These are phyloP conservation scores for Pisolithus microcarpus DNA, from an alignment of 768 basidiomycete species.

Conservation along the genomic window DNA sequence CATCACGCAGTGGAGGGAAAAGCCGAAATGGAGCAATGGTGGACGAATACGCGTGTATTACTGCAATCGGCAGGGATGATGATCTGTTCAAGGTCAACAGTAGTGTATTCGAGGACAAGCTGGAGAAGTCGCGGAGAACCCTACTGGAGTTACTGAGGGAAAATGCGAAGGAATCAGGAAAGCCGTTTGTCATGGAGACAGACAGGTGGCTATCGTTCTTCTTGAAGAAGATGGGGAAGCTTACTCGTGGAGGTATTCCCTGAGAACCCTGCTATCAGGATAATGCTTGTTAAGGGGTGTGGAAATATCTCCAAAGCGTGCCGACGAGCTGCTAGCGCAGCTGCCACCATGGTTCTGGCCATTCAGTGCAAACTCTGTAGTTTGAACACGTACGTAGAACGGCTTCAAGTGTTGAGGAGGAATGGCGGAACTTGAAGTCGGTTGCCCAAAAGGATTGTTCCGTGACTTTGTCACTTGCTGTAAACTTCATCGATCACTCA, in stretches of 20 bases:
- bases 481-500: too few relatives aligned
- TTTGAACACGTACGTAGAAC: too few relatives aligned
- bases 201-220: conserved; percentile 1
- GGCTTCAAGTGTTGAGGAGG: too few relatives aligned
- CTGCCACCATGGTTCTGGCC: too few relatives aligned
- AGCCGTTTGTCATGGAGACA: conserved; percentile 1
- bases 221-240: background rate
- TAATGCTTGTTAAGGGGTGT: background rate
- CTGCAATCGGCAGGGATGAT: conserved; percentile 1
- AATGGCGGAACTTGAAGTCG: too few relatives aligned
- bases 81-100: too few relatives aligned
- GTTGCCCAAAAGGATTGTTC: too few relatives aligned
- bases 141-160: background rate
- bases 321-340: background rate
- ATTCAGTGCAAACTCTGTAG: too few relatives aligned
- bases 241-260: conserved; percentile 2
- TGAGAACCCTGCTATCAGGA: background rate
- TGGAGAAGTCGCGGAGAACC: background rate
- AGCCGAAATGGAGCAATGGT: conserved; percentile 27
- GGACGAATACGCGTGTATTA: conserved; percentile 28
- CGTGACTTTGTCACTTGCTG: too few relatives aligned
- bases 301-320: background rate
- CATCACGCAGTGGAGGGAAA: conserved; percentile 32
- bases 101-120: background rate
- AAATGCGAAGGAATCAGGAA: background rate